A percentile compares a stretch with the other conserved stretches of the same genome.
Evolutionary conservation across 257 asterid genomes (phyloP).

Genomic region (Solanum dulcamara): DNA sequence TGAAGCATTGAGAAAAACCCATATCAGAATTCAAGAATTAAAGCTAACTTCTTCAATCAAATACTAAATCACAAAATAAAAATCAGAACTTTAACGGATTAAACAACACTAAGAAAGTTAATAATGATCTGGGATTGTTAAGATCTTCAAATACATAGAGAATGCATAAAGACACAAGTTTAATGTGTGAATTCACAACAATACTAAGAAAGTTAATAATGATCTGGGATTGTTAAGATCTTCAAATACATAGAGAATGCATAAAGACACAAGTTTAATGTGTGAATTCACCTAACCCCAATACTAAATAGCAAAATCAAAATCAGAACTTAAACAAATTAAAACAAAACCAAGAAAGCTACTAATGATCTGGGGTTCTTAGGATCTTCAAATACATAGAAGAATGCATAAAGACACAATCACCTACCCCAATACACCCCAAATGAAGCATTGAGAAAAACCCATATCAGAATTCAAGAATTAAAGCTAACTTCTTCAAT

Average conservation of each 20-base stretch:
- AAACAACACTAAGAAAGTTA: not conserved
- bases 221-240: not conserved
- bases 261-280: not conserved
- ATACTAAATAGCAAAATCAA: not conserved
- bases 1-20: not conserved
- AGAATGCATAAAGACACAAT: not conserved
- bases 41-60: not conserved
- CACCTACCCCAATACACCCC: not conserved
- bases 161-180: not conserved
- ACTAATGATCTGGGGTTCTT: not conserved
- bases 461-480: not conserved
- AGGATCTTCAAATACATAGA: not conserved
- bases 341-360: not conserved
- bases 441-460: not conserved
- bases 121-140: no score
- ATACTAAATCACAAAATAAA: not conserved
- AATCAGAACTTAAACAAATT: not conserved
- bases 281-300: not conserved
- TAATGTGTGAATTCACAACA: not conserved
- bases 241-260: not conserved
- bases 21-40: not conserved
- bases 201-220: not conserved
- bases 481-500: not conserved
- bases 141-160: not conserved
- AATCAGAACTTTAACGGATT: not conserved